These are phyloP conservation scores for Suhomyces guaymorum DNA, from an alignment of 1,139 yeast genomes.

Conservation along the genomic window DNA sequence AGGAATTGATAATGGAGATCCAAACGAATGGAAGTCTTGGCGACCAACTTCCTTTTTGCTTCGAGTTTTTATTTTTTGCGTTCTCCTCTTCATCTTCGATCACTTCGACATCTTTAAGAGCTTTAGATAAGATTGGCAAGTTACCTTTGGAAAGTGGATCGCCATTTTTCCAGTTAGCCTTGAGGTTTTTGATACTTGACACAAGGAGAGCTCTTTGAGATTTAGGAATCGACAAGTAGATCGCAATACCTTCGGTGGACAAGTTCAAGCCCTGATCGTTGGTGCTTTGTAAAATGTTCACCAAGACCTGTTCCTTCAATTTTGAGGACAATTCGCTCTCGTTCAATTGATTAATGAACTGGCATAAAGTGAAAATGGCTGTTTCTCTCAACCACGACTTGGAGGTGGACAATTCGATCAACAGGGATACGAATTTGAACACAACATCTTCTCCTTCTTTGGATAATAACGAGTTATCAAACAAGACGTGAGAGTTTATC, in stretches of 20 bases:
- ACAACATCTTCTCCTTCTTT: conserved; percentile 32
- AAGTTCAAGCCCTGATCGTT: conserved; percentile 58
- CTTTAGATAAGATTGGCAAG: conserved; percentile 57
- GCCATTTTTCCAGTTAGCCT: conserved; percentile 62
- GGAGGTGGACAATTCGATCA: conserved; percentile 58
- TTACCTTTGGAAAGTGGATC: conserved; percentile 77
- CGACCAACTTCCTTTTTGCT: conserved; percentile 67
- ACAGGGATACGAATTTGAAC: conserved; percentile 39
- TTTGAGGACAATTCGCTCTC: conserved; percentile 22
- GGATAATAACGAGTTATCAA: conserved; percentile 24
- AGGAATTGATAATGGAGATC: conserved; percentile 57
- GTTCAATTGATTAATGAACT: conserved; percentile 33
- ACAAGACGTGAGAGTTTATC: conserved; percentile 56
- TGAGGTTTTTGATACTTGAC: conserved; percentile 26
- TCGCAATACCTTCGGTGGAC: conserved; percentile 79
- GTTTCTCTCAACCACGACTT: conserved; percentile 91
- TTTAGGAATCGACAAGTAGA: conserved; percentile 55
- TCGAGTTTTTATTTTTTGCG: conserved; percentile 17
- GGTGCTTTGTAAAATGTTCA: conserved; percentile 39
- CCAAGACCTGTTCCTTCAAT: conserved; percentile 25
- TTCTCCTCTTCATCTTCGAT: conserved; percentile 33
- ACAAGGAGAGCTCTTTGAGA: conserved; percentile 29
- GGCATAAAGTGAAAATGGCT: conserved; percentile 67
- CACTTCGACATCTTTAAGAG: conserved; percentile 58
- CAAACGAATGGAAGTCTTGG: conserved; percentile 84